Base-by-base conservation (phyloP, 2,329 filamentous ascomycete genomes). In the Cadophora sp. region DNA sequence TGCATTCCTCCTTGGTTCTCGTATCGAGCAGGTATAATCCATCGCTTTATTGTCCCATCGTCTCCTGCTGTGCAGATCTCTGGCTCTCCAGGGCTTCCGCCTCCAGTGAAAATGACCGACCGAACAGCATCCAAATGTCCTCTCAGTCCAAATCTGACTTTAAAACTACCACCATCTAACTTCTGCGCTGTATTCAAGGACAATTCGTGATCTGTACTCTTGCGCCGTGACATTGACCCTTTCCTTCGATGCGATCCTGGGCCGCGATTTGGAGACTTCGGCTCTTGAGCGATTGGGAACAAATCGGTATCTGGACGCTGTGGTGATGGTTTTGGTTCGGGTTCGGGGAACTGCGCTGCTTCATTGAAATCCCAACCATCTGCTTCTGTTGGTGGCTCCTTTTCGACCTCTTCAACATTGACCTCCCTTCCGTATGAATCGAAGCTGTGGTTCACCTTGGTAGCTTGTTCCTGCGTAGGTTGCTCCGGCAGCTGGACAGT, bases 281-380 rank as follows among this genome's bases (percentile, higher is more conserved):
- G 87, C 9, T 91, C 91, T 66, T 93, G 87, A 69, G 88, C 93
- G 53, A 94, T 92, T 0, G 95, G 94, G 71, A 98, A 98, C 4
- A 88, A 86, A 79, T 97, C 95, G 0, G 91, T 96, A 76, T 97
- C 95, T 1, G 93, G 94, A 70, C 94, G 89, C 80, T 79, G 90
- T 12, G 84, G 65, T 85, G 84, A 62, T 84, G 77, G 79, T 56
- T 86, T 83, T 5, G 78, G 74, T 34, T 81, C 78, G 14, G 86
- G 81, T 50, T 92, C 91, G 0, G 87, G 81, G 63, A 89, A 87
- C 43, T 82, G 75, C n/a, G 85, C 83, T 9, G 89, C 85, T 68
- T 97, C 94, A 64, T 95, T 93, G 73, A 99, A 99, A 76, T 97
- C 94, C 96, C 96, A 99, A 9, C 87, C 92, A 76, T 97, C 94